Conservation (phyloP, 371 early-diverging fungal genomes). For the Parasitella parasitica region DNA sequence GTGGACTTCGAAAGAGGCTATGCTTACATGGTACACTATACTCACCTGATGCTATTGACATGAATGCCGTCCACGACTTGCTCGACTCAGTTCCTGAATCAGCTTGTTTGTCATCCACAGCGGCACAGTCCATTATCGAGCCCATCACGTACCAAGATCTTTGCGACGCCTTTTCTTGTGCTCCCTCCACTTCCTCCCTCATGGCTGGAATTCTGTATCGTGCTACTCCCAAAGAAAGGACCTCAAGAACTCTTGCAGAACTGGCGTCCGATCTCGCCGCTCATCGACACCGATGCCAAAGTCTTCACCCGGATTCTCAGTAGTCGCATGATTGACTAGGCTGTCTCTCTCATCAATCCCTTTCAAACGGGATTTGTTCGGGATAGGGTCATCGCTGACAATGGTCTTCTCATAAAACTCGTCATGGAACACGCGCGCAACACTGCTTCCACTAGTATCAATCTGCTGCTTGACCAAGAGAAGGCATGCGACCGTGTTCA, state of each 20-base stretch:
- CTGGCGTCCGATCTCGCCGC: neutral
- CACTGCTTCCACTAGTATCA: neutral
- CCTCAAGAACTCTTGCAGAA: neutral
- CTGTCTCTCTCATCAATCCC: neutral
- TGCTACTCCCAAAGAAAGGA: conserved; percentile 3
- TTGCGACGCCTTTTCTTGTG: neutral
- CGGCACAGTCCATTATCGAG: neutral
- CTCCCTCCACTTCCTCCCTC: conserved; percentile 2
- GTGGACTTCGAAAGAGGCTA: neutral
- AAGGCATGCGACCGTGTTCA: conserved; percentile 22
- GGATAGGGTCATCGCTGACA: conserved; percentile 4
- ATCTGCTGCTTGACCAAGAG: conserved; percentile 10
- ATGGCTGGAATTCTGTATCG: conserved; percentile 1
- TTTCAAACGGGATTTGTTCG: conserved; percentile 12
- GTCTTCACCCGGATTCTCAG: conserved; percentile 9
- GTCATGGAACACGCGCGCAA: neutral
- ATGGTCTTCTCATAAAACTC: neutral
- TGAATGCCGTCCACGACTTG: neutral
- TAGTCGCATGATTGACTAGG: neutral
- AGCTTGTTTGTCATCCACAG: neutral
- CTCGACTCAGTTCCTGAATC: neutral
- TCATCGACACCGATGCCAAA: conserved; percentile 15
- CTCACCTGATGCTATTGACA: neutral
- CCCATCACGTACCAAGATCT: conserved; percentile 4
- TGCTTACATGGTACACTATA: conserved; percentile 5